Evolutionary conservation across 1,284 basidiomycete species (phyloP), one percentile per base, ranked within the genome.

Genomic region (Ganoderma multipileum): DNA sequence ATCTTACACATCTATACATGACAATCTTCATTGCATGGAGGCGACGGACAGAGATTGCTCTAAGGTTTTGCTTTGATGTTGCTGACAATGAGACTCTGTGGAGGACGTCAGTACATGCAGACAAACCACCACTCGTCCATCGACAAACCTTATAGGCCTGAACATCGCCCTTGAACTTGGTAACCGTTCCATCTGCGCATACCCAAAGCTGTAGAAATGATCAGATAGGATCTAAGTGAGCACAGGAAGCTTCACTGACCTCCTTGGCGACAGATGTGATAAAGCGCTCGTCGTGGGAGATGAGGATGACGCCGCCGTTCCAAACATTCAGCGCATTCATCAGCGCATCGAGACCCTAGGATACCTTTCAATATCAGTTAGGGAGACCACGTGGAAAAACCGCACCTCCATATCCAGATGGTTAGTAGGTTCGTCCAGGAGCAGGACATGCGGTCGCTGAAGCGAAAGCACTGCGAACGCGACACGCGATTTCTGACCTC

Each of bases 361-460:
- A 39, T 1, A 18, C 33, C 12, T 26, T 26, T 41, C 16, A 52
- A 28, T 42, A 47, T 23, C 61, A 9, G 11, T 36, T 20, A 36
- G 44, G 33, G 39, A 2, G 4, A 0, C 26, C n/a, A 26, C 28
- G 26, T 20, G 6, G 23, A 23, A n/a, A 26, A 3, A 26, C 7
- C 23, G 12, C 57, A 68, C 90, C 85, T 95, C 94, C 72, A 96
- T 96, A 91, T 98, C 96, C 80, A 99, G 84, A 82, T 99, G 97
- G 86, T 99, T 99, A 75, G 97, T 98, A 70, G 97, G 97, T 90
- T 97, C 95, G 81, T 98, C 96, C 64, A 98, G 86, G 64, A 98
- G 83, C 71, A 98, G 80, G 71, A 98, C 89, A 76, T 98, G 96
- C 1, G 96, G 96, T 65, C 89, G 88, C 80, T 94, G 93, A 76